phyloP scores from a whole-genome alignment of 345 rosid species.

The Salix caprea region DNA sequence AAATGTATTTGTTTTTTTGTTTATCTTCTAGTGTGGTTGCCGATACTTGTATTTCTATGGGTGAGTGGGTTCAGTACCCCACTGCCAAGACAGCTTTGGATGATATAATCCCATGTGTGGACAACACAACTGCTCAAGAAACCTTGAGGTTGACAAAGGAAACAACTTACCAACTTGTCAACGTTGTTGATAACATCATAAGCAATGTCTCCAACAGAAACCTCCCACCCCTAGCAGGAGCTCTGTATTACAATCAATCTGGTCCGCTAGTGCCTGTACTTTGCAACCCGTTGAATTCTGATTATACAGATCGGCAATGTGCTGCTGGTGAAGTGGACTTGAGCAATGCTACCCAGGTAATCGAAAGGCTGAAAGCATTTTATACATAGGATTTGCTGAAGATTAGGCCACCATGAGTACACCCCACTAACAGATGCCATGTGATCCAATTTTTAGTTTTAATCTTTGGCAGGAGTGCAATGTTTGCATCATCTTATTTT shows the following conservation, averaged over 20 bases:
- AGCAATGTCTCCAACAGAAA: conserved; percentile 48
- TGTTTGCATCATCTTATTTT: background rate
- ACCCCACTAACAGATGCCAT: background rate
- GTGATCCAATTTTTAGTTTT: background rate
- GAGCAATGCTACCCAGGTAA: conserved; percentile 66
- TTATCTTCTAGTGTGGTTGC: conserved; percentile 53
- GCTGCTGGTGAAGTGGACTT: conserved; percentile 61
- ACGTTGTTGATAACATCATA: conserved; percentile 48
- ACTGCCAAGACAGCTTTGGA: conserved; percentile 86
- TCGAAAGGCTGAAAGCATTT: background rate
- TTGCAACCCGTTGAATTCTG: conserved; percentile 75
- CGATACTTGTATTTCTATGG: conserved; percentile 92
- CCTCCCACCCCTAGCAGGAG: conserved; percentile 35
- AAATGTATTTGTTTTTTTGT: background rate
- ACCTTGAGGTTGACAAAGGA: conserved; percentile 55
- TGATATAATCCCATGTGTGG: conserved; percentile 88
- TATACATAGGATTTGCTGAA: background rate
- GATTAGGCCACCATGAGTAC: background rate
- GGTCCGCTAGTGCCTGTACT: conserved; percentile 75
- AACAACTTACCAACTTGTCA: conserved; percentile 55
- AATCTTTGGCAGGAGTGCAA: background rate
- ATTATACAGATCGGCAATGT: conserved; percentile 56
- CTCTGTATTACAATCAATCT: conserved; percentile 69
- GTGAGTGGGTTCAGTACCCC: conserved; percentile 83
- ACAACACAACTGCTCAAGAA: conserved; percentile 85